Base-by-base conservation (phyloP, 2,329 filamentous ascomycete species). In the Neofusicoccum ribis region DNA sequence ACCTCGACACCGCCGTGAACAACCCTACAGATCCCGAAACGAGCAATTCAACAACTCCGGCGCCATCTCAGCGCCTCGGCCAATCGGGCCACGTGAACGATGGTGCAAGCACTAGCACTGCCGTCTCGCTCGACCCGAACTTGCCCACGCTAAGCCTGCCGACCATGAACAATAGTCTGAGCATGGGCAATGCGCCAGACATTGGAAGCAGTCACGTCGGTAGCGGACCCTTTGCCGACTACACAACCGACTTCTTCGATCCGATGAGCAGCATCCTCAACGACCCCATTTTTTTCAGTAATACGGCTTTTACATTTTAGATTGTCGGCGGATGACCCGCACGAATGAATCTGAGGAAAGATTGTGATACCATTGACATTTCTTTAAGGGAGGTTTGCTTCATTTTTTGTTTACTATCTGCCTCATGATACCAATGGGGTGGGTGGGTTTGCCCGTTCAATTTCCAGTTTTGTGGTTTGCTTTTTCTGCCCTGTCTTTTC, bases 11-110 rank as follows among this genome's bases (percentile, higher is more conserved):
- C 79, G 92, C 91, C 69, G 86, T 93, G 67, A 92, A 95, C 73
- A 92, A 96, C 74, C 91, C 92, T 49, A 96, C 93, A 65, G 90
- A 94, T 74, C 91, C 91, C 49, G 91, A 95, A 76, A 92, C 90
- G 62, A 81, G 80, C 14, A 86, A 86, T 71, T 67, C 87, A 84
- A 69, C 88, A 85, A 76, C 83, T 85, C 76, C 88, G 86, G 74
- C 87, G 73, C 73, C 88, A 6, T 49, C 63, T 9, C 44, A 51
- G 9, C 44, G 63, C 5, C 41, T 52, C 37, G 61, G 49, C 7
- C 49, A 52, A 46, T 46, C 51, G 15, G 46, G 63, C 3, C 20
- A 41, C 6, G 44, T 39, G 15, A 49, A 34, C 36, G 46, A 49
- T n/a, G 14, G 14, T 31, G 36, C 43, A 34, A 47, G 51, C n/a